Base-by-base conservation (phyloP, 2,329 filamentous ascomycete species). In the Paecilomyces niveus region DNA sequence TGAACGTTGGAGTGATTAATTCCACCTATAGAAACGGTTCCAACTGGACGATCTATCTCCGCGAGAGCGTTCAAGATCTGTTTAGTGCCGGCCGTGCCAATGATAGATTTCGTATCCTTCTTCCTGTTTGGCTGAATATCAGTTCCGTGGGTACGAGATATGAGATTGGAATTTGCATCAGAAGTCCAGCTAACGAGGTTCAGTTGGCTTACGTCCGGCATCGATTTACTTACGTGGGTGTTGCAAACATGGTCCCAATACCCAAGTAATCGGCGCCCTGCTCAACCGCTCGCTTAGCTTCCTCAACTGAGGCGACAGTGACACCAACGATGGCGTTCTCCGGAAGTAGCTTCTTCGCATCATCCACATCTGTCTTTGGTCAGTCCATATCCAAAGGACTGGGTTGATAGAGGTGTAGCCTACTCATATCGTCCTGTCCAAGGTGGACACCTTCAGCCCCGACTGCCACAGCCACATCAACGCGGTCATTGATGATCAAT, bases 401-500 rank as follows among this genome's bases (percentile, higher is more conserved):
- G 22, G 31, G 18, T 13, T 49, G n/a, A 39, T 53, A 54, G 26
- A 35, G 22, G 45, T 35, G 18, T 6, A 24, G 73, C 81, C 64
- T 73, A 89, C 88, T 81, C 80, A 96, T 87, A 73, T 97, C 93
- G 81, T 97, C 92, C 77, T 97, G 93, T 6, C 94, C 94, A 54
- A 97, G 84, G 72, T 97, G 94, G 8, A 96, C 91, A 53, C 94
- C 94, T 76, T 97, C 93, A 58, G 90, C 94, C 11, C 86, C 89
- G 51, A 92, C 83, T 13, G 91, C 92, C 18, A 91, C 81, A 8
- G 92, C 92, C 26, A 97, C 90, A 71, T 96, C 92, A 5, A 97
- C 84, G 11, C 92, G 86, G 72, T 97, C 94, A 71, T 97, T 97
- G 78, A 97, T 92, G 57, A 97, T 79, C 58, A 97, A 82, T 31